These are phyloP conservation scores for Fusarium beomiforme DNA, from an alignment of 2,329 filamentous ascomycete genomes.

Conservation along the genomic window DNA sequence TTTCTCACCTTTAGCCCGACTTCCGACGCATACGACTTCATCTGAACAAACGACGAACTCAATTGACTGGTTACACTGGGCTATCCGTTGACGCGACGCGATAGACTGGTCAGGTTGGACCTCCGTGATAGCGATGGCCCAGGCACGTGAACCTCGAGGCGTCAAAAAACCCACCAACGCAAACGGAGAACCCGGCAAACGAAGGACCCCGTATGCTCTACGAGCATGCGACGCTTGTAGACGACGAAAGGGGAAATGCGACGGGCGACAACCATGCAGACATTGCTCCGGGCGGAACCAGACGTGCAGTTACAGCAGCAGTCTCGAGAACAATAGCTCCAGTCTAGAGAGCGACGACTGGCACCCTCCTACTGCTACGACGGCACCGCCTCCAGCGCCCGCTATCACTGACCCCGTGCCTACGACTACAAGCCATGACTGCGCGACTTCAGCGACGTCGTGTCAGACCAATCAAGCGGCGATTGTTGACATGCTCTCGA, in stretches of 20 bases:
- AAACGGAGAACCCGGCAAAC: background rate
- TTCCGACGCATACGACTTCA: too few species aligned
- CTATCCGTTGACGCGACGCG: background rate
- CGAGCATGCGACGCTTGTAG: conserved; percentile 23
- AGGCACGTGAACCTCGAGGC: conserved; percentile 4
- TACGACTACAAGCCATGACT: background rate
- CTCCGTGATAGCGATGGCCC: background rate
- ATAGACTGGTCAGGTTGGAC: background rate
- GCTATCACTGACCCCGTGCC: background rate
- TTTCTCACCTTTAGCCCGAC: background rate
- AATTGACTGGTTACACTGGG: background rate
- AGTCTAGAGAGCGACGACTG: conserved; percentile 1
- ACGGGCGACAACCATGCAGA: conserved; percentile 13
- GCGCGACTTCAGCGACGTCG: background rate
- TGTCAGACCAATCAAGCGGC: conserved; percentile 6
- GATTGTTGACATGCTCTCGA: conserved; percentile 23
- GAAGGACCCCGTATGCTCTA: conserved; percentile 17
- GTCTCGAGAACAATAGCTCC: background rate
- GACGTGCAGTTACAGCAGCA: conserved; percentile 6
- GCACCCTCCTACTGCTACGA: background rate
- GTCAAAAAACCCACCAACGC: conserved; percentile 2
- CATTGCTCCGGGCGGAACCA: conserved; percentile 6
- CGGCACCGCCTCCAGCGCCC: background rate
- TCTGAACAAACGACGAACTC: fast-evolving
- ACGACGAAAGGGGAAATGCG: conserved; percentile 20